Conservation (phyloP, 257 asterid species). For the Solanum chilense region DNA sequence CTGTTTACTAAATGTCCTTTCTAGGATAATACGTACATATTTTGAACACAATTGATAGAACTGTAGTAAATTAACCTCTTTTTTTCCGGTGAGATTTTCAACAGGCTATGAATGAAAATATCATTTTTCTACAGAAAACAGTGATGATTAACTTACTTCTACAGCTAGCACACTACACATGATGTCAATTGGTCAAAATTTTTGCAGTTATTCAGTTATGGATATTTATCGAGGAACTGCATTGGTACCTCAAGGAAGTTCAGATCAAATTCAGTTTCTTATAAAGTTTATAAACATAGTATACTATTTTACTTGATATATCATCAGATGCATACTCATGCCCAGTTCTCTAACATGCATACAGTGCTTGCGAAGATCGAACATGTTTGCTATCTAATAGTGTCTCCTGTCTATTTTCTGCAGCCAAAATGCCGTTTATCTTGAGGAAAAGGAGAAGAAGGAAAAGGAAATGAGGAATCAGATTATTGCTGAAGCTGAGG, state of each 20-base stretch:
- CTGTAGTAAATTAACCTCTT: background rate
- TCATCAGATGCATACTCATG: background rate
- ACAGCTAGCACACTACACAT: background rate
- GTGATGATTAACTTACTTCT: background rate
- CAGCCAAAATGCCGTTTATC: conserved; percentile 76
- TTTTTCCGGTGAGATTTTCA: background rate
- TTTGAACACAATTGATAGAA: background rate
- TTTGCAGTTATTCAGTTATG: background rate
- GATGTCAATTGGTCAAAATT: background rate
- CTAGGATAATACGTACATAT: background rate
- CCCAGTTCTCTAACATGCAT: background rate
- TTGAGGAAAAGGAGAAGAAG: conserved; percentile 88
- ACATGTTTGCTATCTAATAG: background rate
- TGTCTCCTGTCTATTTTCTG: background rate
- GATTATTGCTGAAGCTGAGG: conserved; percentile 83
- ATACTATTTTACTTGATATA: background rate
- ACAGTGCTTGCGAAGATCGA: background rate
- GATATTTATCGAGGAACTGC: background rate
- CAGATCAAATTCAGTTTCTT: background rate
- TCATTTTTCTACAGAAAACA: background rate
- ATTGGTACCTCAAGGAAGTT: background rate
- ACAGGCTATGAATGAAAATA: background rate
- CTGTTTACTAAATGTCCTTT: background rate
- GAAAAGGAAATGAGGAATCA: conserved; percentile 80
- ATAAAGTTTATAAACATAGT: background rate